Percentiles rank a stretch among this genome's conserved stretches.
phyloP scores from a whole-genome alignment of 768 basidiomycete species.

The Tephrocybe rancida region DNA sequence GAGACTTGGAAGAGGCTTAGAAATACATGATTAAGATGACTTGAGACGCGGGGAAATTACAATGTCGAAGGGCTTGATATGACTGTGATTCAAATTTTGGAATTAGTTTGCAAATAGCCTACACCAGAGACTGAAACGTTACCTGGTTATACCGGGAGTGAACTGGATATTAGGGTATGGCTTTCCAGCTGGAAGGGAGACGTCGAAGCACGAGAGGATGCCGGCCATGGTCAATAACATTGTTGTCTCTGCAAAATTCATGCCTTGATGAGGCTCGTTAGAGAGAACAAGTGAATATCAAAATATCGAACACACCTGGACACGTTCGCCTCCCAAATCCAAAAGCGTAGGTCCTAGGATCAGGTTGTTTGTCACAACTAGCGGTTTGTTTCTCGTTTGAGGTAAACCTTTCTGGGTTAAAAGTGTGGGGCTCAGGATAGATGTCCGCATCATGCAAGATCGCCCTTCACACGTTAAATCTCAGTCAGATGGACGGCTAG shows the following conservation, averaged over 20 bases:
- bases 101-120: too few species aligned
- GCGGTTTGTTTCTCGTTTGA: not conserved
- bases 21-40: too few species aligned
- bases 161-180: constrained; percentile 23
- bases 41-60: constrained; percentile 17
- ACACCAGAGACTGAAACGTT: too few species aligned
- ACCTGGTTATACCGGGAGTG: constrained; percentile 34
- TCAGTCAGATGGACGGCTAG: not conserved
- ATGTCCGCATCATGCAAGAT: constrained; percentile 43
- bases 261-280: constrained; percentile 17
- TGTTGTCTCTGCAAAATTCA: constrained; percentile 32
- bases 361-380: constrained; percentile 22
- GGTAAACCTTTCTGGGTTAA: constrained; percentile 40
- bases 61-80: constrained; percentile 25
- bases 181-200: constrained; percentile 21
- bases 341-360: constrained; percentile 33
- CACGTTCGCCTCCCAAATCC: constrained; percentile 36
- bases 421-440: constrained; percentile 42
- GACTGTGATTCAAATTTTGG: constrained; percentile 11
- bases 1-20: too few species aligned
- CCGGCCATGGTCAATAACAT: constrained; percentile 33
- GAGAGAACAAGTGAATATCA: not conserved
- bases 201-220: constrained; percentile 29
- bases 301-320: constrained; percentile 25
- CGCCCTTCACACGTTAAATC: constrained; percentile 30